Evolutionary conservation across 441 rosid genomes (phyloP), one percentile per base, ranked within the genome.

Genomic region (Aquilaria agallochum): DNA sequence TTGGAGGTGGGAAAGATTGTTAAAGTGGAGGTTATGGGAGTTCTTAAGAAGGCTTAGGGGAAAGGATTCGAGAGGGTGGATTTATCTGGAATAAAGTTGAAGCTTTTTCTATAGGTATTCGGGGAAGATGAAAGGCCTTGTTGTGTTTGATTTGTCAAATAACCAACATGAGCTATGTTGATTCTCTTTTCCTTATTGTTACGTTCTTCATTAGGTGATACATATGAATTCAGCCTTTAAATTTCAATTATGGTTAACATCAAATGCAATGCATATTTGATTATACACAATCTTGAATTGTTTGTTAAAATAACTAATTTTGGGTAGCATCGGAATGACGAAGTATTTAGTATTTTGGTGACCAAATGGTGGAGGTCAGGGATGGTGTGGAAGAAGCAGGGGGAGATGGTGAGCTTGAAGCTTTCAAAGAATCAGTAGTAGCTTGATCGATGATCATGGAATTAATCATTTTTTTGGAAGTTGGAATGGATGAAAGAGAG

Each of bases 21-120:
- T 36, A 76, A 76, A 12, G 79, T 67, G 61, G 95, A 90, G 72
- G 88, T 89, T 5, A 77, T 81, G 20, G 85, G 83, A 31, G 54
- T 85, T 50, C 79, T 90, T 49, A 83, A 73, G 53, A 86, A 81
- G 58, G 88, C 86, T 10, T 48, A 68, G 4, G 86, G 70, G 58
- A 75, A 69, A 50, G 78, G 71, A 2, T 20, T 88, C 65, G 95
- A 93, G 50, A 71, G 67, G 11, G 77, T 90, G 49, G 87, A 90
- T 76, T 80, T 93, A 75, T 82, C 88, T 1, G 77, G 74, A 47
- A 62, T 83, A 75, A 75, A 68, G 55, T 31, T 93, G 67, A 78
- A 75, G 58, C 12, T 78, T 44, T 70, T 93, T 59, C 97, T 96
- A 3, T 96, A 88, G 79, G 93, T 87, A 2, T 87, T 90, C 46